Percentiles rank a stretch among this genome's conserved stretches.
Conservation (phyloP, 441 rosid genomes). For the Gossypium laxum region DNA sequence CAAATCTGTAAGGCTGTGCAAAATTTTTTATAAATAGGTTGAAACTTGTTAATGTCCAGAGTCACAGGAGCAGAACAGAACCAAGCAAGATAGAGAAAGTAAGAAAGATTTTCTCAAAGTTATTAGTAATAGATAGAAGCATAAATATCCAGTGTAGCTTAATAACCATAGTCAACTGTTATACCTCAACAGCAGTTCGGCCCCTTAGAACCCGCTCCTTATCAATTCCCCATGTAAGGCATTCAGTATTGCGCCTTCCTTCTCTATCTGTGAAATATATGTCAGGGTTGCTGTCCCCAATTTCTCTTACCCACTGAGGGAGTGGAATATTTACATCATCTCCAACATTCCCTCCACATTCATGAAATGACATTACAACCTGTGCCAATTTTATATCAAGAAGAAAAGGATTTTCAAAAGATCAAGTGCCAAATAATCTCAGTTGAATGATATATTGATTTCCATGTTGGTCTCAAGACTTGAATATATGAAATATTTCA, state of each 20-base stretch:
- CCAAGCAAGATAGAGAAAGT: background rate
- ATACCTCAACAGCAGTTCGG: constrained; percentile 64
- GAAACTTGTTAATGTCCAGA: background rate
- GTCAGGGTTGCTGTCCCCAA: constrained; percentile 57
- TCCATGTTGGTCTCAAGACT: background rate
- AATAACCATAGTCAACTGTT: background rate
- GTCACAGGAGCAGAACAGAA: background rate
- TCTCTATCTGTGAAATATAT: constrained; percentile 62
- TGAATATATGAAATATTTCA: background rate
- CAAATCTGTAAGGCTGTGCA: background rate
- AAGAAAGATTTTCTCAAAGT: background rate
- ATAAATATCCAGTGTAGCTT: background rate
- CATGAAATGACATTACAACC: constrained; percentile 72
- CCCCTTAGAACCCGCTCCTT: constrained; percentile 61
- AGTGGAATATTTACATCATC: constrained; percentile 64
- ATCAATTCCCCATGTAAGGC: constrained; percentile 68
- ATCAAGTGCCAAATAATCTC: background rate
- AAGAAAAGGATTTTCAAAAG: constrained; percentile 9
- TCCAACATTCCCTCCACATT: constrained; percentile 74
- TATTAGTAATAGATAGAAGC: background rate
- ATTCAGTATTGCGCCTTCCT: constrained; percentile 48
- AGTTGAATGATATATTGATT: background rate
- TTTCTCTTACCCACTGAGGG: constrained; percentile 57
- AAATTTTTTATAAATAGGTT: background rate
- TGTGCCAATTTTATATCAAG: constrained; percentile 24